Evolutionary conservation across 179 eudicot genomes (phyloP).

Genomic region (Vitellaria paradoxa): DNA sequence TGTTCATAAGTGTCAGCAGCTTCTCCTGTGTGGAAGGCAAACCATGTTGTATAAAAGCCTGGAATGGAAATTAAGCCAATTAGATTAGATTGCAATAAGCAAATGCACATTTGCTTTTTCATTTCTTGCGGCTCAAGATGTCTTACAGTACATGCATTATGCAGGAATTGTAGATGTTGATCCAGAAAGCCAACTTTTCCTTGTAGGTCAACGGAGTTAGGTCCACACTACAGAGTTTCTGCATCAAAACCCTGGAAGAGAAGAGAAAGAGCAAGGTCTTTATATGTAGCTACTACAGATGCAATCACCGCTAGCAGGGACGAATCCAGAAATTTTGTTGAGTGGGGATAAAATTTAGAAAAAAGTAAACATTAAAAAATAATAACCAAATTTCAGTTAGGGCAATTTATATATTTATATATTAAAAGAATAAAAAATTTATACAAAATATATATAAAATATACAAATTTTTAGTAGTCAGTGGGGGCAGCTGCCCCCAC

Average conservation of each 20-base stretch:
- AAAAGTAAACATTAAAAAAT: no score
- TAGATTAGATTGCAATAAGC: not conserved
- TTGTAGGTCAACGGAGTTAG: constrained; percentile 65
- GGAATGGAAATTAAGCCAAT: constrained; percentile 15
- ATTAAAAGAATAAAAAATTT: no score
- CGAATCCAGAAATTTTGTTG: no score
- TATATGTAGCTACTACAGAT: not conserved
- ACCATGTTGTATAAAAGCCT: constrained; percentile 87
- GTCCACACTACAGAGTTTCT: constrained; percentile 64
- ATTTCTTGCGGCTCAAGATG: constrained; percentile 22
- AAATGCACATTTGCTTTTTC: not conserved
- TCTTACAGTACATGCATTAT: constrained; percentile 93
- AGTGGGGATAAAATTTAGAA: no score
- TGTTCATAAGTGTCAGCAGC: constrained; percentile 61
- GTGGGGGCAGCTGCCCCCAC: no score
- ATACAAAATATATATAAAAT: no score
- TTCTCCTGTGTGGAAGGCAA: constrained; percentile 75
- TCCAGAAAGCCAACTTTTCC: constrained; percentile 96
- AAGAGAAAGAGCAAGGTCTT: constrained; percentile 1
- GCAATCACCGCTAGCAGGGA: no score
- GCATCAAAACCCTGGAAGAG: constrained; percentile 56
- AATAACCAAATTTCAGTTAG: no score
- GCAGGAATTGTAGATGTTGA: constrained; percentile 84
- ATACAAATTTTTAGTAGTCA: no score
- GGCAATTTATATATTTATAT: no score